Conservation (phyloP, 352 stramenopile genomes). For the Phytophthora tentaculata region DNA sequence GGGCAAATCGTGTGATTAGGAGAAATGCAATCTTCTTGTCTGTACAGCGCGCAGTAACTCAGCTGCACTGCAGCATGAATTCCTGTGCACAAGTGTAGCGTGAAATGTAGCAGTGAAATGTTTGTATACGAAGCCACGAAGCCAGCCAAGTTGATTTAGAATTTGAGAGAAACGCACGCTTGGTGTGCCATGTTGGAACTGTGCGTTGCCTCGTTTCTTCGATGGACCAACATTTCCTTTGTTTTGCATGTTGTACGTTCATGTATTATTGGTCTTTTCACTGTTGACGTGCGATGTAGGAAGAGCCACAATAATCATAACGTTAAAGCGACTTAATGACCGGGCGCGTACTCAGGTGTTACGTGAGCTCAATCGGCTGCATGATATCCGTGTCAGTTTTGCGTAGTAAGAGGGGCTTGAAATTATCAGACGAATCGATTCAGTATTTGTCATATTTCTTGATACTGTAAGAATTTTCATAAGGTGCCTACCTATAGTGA, state of each 20-base stretch:
- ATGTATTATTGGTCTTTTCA: neutral
- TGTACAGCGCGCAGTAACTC: neutral
- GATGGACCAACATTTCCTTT: neutral
- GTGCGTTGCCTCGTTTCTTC: neutral
- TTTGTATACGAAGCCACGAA: neutral
- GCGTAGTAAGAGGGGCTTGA: no score
- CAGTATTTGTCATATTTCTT: conserved; percentile 1
- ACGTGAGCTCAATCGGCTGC: no score
- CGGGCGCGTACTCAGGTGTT: neutral
- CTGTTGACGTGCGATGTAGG: conserved; percentile 6
- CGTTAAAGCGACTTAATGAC: conserved; percentile 5
- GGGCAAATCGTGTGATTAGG: conserved; percentile 6
- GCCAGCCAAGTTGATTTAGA: neutral
- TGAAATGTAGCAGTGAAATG: no score
- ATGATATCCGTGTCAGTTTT: no score
- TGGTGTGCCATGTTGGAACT: neutral
- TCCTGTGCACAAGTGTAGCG: no score
- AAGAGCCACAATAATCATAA: conserved; percentile 10
- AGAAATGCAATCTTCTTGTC: neutral
- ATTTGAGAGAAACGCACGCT: neutral
- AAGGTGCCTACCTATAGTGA: neutral
- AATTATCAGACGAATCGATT: no score
- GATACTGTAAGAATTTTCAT: conserved; percentile 2
- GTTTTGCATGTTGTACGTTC: neutral
- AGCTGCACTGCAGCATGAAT: neutral